Percentiles rank a stretch among this genome's conserved stretches.
These are phyloP conservation scores for Fraxinus angustifolia DNA, from an alignment of 305 asterid genomes.

Conservation along the genomic window DNA sequence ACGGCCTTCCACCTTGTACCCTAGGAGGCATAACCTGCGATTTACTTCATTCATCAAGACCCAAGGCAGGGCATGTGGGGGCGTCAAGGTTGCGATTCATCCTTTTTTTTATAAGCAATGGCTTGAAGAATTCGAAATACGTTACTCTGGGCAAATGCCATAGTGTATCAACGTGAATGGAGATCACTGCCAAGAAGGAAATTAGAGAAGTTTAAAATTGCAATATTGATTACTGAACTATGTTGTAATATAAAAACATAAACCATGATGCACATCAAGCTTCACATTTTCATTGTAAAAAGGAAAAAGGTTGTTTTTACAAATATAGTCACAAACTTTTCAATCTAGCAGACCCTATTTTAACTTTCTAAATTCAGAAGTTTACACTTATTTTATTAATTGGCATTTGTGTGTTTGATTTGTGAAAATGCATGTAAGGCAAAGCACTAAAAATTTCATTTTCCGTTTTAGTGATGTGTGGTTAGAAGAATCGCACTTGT, in stretches of 20 bases:
- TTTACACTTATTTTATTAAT: neutral
- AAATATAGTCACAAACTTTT: neutral
- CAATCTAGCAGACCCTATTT: neutral
- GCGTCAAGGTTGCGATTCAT: too few species aligned
- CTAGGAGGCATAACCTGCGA: too few species aligned
- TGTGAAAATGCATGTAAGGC: neutral
- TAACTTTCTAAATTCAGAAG: neutral
- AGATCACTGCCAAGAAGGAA: neutral
- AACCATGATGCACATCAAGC: neutral
- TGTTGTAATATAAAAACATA: neutral
- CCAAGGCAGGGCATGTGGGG: too few species aligned
- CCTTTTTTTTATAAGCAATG: neutral
- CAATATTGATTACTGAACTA: neutral
- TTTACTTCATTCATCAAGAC: too few species aligned
- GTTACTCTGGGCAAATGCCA: neutral
- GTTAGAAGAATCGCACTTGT: neutral
- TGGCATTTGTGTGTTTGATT: neutral
- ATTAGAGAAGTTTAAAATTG: neutral
- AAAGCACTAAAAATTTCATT: neutral
- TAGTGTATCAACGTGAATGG: neutral
- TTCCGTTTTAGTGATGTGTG: neutral
- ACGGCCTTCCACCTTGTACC: too few species aligned
- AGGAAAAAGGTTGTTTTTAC: neutral
- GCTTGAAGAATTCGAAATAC: neutral
- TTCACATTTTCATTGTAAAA: neutral